A percentile compares a stretch with the other conserved stretches of the same genome.
Conservation (phyloP, 768 basidiomycete species). For the Podaxis sp. region DNA sequence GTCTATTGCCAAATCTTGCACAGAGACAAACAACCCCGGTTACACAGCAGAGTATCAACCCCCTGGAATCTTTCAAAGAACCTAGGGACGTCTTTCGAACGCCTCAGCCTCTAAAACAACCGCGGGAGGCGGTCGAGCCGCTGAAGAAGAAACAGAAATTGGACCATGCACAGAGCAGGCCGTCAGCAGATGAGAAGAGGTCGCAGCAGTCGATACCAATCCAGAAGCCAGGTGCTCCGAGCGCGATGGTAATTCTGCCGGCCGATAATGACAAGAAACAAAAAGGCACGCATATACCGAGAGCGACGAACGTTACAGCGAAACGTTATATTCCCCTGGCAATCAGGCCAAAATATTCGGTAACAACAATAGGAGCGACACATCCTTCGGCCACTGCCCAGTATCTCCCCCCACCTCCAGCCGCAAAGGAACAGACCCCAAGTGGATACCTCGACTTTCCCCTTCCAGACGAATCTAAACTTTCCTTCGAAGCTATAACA, state of each 20-base stretch:
- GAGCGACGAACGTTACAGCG: neutral
- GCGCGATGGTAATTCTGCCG: neutral
- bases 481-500: conserved; percentile 40
- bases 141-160: conserved; percentile 6
- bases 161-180: neutral
- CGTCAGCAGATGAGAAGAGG: neutral
- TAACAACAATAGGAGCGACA: neutral
- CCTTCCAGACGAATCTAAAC: conserved; percentile 35
- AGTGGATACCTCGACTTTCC: conserved; percentile 21
- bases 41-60: neutral
- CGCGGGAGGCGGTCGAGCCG: neutral
- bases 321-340: conserved; percentile 10
- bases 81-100: neutral
- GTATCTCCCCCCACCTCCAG: neutral
- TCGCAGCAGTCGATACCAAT: neutral
- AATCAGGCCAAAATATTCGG: neutral
- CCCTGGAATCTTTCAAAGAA: neutral
- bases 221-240: neutral
- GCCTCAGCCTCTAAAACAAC: neutral
- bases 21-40: neutral
- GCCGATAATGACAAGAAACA: neutral
- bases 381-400: neutral
- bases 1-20: neutral
- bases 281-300: conserved; percentile 4
- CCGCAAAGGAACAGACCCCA: neutral